Conservation (phyloP, 2,329 filamentous ascomycete species). For the Chaetomium olivaceum region DNA sequence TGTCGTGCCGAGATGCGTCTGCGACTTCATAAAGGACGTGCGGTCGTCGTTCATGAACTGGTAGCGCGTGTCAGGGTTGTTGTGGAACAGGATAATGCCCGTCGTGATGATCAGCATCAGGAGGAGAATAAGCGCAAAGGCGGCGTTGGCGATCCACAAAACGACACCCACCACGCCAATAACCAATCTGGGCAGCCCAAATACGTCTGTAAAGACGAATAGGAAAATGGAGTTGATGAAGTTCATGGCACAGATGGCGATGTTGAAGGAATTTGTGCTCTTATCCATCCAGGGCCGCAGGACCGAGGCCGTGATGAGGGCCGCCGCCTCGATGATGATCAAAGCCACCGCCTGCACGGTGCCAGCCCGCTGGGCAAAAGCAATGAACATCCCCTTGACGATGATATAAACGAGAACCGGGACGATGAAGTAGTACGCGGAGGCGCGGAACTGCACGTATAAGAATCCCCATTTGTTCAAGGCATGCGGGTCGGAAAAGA, state of each 20-base stretch:
- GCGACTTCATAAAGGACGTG: constrained; percentile 87
- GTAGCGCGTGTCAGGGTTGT: constrained; percentile 84
- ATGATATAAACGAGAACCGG: constrained; percentile 71
- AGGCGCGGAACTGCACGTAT: constrained; percentile 86
- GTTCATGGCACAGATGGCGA: constrained; percentile 78
- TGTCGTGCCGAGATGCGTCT: constrained; percentile 66
- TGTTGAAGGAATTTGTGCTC: constrained; percentile 89
- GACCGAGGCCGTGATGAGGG: constrained; percentile 71
- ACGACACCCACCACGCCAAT: constrained; percentile 81
- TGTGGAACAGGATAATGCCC: constrained; percentile 69
- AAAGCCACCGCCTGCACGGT: constrained; percentile 74
- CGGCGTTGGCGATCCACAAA: constrained; percentile 79
- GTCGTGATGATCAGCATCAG: constrained; percentile 73
- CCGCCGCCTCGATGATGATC: constrained; percentile 71
- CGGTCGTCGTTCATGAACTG: constrained; percentile 88
- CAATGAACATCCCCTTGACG: constrained; percentile 80
- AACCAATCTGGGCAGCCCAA: constrained; percentile 74
- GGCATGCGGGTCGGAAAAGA: constrained; percentile 81
- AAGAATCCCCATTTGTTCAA: constrained; percentile 93
- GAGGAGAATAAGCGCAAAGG: constrained; percentile 73
- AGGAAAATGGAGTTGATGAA: constrained; percentile 81
- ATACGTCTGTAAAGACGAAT: constrained; percentile 78
- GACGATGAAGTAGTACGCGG: constrained; percentile 85
- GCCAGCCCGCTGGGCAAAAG: constrained; percentile 66
- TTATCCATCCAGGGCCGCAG: constrained; percentile 93